Base-by-base conservation (phyloP, 148 eudicot genomes). In the Vaccinium macrocarpon region DNA sequence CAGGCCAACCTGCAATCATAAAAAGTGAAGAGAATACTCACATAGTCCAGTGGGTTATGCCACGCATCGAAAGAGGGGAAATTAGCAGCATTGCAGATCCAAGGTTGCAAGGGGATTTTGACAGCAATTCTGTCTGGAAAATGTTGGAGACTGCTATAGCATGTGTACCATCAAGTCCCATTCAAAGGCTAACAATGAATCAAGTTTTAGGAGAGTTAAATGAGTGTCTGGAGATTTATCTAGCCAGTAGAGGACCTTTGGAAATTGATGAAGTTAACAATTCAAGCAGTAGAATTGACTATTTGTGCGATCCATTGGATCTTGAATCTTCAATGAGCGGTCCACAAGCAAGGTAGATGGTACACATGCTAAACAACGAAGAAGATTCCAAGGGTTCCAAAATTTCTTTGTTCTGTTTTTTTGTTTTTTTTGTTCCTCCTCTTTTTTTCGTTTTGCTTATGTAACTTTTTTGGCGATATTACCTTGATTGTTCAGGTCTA, bases 131-230 rank as follows among this genome's bases (percentile, higher is more conserved):
- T 53, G 83, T 42, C 23, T 84, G 89, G 87, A 87, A 80, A 71
- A 79, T n/a, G 6, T 71, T 59, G 46, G 87, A 84, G 6, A 68
- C 77, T 50, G 87, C 84, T 18, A 85, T 87, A 66, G 52, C 82
- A 3, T 87, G 89, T 80, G 76, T 87, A 27, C 79, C 27, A 73
- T 59, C 35, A 61, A 77, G 72, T 59, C 18, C 76, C 32, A 10
- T 27, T 19, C 56, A 53, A 75, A 88, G 85, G 79, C 87, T 84
- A 49, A 79, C 64, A 18, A 88, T 88, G 89, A 75, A 76, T 66
- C 75, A 82, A 18, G 42, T 88, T 5, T 83, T 87, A 6, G 32
- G 76, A 15, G 87, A 85, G 14, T 79, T 88, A 9, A 88, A 85
- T 32, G 85, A 85, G 18, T 83, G 89, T 74, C 42, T 85, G 64